Conservation (phyloP, 163 green algal species). For the Scenedesmus sp. region DNA sequence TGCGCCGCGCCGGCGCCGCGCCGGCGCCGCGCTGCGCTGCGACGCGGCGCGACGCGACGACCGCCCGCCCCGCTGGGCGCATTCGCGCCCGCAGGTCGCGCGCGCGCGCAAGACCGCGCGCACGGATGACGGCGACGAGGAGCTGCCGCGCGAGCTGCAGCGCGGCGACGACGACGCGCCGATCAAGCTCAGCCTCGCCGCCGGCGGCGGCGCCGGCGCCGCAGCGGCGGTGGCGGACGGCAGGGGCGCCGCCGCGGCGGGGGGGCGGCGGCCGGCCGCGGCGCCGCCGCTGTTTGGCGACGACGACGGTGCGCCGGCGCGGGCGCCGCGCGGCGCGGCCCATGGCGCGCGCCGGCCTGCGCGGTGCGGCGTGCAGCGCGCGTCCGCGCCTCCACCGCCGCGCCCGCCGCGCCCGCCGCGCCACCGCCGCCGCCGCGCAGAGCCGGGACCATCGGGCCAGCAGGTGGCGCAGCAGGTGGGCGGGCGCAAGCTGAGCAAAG, state of each 20-base stretch:
- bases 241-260: neutral
- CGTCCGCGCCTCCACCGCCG: no score
- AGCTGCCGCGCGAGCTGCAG: conserved; percentile 58
- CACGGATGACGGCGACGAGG: conserved; percentile 28
- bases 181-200: conserved; percentile 51
- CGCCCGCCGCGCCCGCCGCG: no score
- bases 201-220: neutral
- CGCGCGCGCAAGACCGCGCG: conserved; percentile 59
- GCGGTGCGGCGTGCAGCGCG: no score
- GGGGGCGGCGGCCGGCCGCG: neutral
- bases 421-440: no score
- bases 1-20: no score
- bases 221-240: conserved; percentile 17
- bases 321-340: no score
- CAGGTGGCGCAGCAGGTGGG: conserved; percentile 24
- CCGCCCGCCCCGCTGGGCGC: no score
- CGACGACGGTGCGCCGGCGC: conserved; percentile 43
- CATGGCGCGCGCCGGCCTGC: no score
- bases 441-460: no score
- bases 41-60: no score
- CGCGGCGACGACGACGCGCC: conserved; percentile 50
- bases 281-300: conserved; percentile 49
- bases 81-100: conserved; percentile 63
- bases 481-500: conserved; percentile 61
- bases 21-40: no score